These are phyloP conservation scores for Plasmodium cynomolgi DNA, from an alignment of 169 alveolate species.

Conservation along the genomic window DNA sequence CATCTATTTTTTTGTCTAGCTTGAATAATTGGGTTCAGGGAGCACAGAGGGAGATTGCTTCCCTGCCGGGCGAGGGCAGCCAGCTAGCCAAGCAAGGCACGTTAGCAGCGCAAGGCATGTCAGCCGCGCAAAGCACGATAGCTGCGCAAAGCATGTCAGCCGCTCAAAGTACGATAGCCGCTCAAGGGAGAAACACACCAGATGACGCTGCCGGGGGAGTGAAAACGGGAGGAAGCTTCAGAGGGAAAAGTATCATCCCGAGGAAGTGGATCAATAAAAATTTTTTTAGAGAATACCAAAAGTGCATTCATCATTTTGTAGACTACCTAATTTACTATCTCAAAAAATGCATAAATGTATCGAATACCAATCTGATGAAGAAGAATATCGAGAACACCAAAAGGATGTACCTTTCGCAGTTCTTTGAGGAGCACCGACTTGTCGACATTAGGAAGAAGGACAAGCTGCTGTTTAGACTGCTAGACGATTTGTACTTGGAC, in stretches of 20 bases:
- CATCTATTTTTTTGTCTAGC: slow-evolving; percentile 60
- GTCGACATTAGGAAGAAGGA: slow-evolving; percentile 40
- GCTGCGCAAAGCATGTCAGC: neutral
- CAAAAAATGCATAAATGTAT: slow-evolving; percentile 65
- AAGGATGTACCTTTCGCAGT: slow-evolving; percentile 53
- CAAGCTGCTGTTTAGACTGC: slow-evolving; percentile 8
- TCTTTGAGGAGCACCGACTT: slow-evolving; percentile 55
- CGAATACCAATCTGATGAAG: slow-evolving; percentile 45
- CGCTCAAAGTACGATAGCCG: neutral
- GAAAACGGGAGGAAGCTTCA: neutral
- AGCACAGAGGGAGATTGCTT: slow-evolving; percentile 26
- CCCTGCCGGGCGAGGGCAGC: neutral
- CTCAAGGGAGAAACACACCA: neutral
- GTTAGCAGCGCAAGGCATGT: neutral
- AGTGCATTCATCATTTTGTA: slow-evolving; percentile 55
- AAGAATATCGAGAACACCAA: slow-evolving; percentile 66
- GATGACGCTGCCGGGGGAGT: neutral
- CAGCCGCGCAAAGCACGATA: too few species aligned
- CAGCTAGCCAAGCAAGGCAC: neutral
- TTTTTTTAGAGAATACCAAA: slow-evolving; percentile 54
- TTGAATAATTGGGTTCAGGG: slow-evolving; percentile 47
- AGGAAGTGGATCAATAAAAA: slow-evolving; percentile 54
- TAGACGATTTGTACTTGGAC: slow-evolving; percentile 10
- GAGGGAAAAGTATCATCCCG: slow-evolving; percentile 35
- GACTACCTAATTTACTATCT: slow-evolving; percentile 54